These are phyloP conservation scores for Falciphora oryzae DNA, from an alignment of 2,329 filamentous ascomycete species.

Conservation along the genomic window DNA sequence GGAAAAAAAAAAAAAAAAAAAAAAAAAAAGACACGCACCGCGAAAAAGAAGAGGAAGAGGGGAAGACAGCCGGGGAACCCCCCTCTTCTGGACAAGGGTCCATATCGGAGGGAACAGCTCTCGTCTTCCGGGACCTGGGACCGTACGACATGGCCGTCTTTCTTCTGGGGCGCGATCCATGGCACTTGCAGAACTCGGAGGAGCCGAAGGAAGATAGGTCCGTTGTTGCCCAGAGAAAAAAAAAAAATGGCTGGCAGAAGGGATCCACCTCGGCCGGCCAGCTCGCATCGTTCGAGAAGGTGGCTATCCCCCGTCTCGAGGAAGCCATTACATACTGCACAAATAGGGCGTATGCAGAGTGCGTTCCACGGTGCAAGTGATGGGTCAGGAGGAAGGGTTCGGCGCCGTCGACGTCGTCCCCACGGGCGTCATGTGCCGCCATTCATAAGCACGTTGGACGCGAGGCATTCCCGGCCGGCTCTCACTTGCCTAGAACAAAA, in stretches of 20 bases:
- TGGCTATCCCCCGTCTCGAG: too few relatives aligned
- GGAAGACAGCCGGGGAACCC: neutral
- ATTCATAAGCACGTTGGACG: neutral
- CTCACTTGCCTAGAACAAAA: neutral
- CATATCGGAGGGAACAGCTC: neutral
- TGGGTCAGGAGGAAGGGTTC: too few relatives aligned
- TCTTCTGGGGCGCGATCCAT: neutral
- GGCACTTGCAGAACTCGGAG: neutral
- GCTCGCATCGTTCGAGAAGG: neutral
- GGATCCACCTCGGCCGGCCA: neutral
- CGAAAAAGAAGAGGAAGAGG: neutral
- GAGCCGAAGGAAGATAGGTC: neutral
- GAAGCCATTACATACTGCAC: too few relatives aligned
- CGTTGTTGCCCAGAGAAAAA: neutral
- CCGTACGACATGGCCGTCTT: neutral
- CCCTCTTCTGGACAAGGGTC: neutral
- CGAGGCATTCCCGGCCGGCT: conserved; percentile 1
- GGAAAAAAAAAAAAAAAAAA: too few relatives aligned
- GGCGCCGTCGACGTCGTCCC: too few relatives aligned
- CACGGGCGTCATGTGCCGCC: too few relatives aligned
- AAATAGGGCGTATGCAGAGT: too few relatives aligned
- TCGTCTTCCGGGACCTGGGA: neutral
- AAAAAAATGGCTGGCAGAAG: neutral
- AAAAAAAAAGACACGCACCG: neutral
- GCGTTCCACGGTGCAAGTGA: too few relatives aligned